Base-by-base conservation (phyloP, 768 basidiomycete species). In the Strobilomyces confusus region DNA sequence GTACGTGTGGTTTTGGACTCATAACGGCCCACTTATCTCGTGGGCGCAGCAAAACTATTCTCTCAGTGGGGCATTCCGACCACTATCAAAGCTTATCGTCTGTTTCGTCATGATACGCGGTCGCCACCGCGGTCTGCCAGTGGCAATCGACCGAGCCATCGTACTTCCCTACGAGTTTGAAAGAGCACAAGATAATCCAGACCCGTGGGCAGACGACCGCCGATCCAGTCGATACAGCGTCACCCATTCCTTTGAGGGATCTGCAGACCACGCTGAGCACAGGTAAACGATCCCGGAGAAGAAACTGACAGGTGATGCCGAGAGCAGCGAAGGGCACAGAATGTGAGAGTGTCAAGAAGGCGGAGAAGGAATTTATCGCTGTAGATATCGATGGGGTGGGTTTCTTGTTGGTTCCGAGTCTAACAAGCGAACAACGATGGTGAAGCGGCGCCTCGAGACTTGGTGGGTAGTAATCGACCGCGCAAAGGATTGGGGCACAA, bases 91-190 rank as follows among this genome's bases (percentile, higher is more conserved):
- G 69, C 78, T 98, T 33, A 83, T 98, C 52, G 60, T 98, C 25
- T 86, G 84, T 63, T 68, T 81, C 11, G 92, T 98, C 59, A 98
- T 98, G 92, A 79, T 99, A 56, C 88, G 97, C 52, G 93, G 94
- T 9, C 81, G 92, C 13, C 94, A 98, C 69, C 86, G 94, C 44
- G 91, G 92, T 34, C 73, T 93, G 8, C 91, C 91, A 0, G 86
- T 89, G 20, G 92, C 90, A 9, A 92, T 94, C 44, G 91, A 93
- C 69, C 83, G 93, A 48, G 90, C 93, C 0, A 80, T 95, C 48
- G 77, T 95, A 65, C 76, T 94, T 17, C 92, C 91, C 1, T 75
- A 73, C 33, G 90, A 91, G 52, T 80, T 80, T 54, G 61, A 75
- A 55, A 69, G 67, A 33, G 34, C 33, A n/a, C 41, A 59, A 36